These are phyloP conservation scores for Diplodia intermedia DNA, from an alignment of 2,329 filamentous ascomycete genomes.

Conservation along the genomic window DNA sequence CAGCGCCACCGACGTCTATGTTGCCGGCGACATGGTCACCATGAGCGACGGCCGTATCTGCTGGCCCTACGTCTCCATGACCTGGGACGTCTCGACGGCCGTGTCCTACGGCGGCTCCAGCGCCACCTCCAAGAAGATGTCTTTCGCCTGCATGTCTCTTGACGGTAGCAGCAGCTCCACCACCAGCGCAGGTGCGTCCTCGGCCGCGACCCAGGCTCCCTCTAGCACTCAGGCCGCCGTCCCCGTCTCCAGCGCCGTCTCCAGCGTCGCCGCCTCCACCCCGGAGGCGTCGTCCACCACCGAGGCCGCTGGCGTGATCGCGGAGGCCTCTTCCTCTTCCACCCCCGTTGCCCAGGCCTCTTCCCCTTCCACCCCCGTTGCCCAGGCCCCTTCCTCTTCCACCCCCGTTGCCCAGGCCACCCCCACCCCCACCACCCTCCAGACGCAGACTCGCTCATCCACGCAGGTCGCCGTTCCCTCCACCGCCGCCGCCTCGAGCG, in stretches of 20 bases:
- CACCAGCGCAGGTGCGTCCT: constrained; percentile 34
- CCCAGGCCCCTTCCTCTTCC: constrained; percentile 20
- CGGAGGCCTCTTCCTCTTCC: constrained; percentile 13
- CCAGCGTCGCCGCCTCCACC: too few relatives aligned
- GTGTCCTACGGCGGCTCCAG: constrained; percentile 38
- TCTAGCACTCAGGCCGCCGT: constrained; percentile 27
- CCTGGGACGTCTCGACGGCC: constrained; percentile 55
- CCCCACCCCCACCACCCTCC: constrained; percentile 26
- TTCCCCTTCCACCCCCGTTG: constrained; percentile 17
- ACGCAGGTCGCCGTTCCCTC: constrained; percentile 25
- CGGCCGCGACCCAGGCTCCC: constrained; percentile 31
- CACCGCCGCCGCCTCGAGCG: constrained; percentile 28
- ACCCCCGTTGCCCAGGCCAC: too few relatives aligned
- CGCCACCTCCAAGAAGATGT: constrained; percentile 52
- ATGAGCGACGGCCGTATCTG: constrained; percentile 65
- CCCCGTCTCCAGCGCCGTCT: too few relatives aligned
- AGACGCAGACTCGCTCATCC: constrained; percentile 30
- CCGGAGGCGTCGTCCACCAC: constrained; percentile 18
- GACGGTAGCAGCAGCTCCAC: constrained; percentile 36
- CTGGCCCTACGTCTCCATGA: constrained; percentile 67
- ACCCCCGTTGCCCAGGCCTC: constrained; percentile 23
- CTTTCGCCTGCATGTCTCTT: constrained; percentile 59
- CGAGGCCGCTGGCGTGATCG: constrained; percentile 9
- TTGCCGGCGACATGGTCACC: constrained; percentile 68
- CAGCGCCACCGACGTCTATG: constrained; percentile 60